These are phyloP conservation scores for Ceratonia siliqua DNA, from an alignment of 306 rosid species.

Conservation along the genomic window DNA sequence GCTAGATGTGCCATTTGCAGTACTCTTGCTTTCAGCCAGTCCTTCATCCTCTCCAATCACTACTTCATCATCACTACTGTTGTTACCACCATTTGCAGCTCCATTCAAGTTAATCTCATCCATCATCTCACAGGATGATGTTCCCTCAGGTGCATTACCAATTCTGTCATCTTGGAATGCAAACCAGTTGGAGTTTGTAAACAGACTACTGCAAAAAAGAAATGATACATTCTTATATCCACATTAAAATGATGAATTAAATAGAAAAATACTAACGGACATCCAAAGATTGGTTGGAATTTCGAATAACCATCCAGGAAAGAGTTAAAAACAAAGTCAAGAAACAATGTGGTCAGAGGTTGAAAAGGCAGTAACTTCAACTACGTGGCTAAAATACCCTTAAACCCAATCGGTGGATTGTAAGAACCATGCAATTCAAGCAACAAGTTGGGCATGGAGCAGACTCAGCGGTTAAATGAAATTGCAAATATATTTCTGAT, in stretches of 20 bases:
- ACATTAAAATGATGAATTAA: constrained; percentile 7
- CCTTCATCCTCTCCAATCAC: constrained; percentile 90
- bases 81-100: constrained; percentile 62
- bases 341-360: neutral
- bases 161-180: constrained; percentile 90
- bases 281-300: constrained; percentile 13
- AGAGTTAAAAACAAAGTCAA: neutral
- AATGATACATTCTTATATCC: constrained; percentile 14
- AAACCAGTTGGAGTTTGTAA: constrained; percentile 97
- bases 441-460: constrained; percentile 7
- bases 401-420: neutral
- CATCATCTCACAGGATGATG: constrained; percentile 78
- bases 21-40: constrained; percentile 54
- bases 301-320: neutral
- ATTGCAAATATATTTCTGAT: neutral
- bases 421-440: constrained; percentile 16
- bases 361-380: constrained; percentile 2
- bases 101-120: constrained; percentile 76
- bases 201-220: constrained; percentile 71
- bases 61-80: constrained; percentile 88
- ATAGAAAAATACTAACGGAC: constrained; percentile 17
- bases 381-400: neutral
- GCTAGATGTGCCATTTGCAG: constrained; percentile 58
- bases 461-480: neutral
- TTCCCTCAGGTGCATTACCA: constrained; percentile 55